Base-by-base conservation (phyloP, 2,329 filamentous ascomycete genomes). In the Zymoseptoria ardabiliae region DNA sequence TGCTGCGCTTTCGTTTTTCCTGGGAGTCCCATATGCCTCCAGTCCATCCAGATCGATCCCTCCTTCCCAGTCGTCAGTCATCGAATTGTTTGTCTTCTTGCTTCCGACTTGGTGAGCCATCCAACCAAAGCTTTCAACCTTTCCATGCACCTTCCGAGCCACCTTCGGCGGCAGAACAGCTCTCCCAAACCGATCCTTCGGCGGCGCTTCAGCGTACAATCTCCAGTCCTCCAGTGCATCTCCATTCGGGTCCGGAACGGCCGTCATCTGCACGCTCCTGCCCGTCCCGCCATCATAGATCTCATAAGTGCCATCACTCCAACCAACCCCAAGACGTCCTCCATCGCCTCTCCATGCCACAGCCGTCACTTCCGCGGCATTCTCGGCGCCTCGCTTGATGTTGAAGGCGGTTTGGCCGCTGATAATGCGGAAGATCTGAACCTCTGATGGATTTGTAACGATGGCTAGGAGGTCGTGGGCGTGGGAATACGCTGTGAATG, bases 401-500 rank as follows among this genome's bases (percentile, higher is more conserved):
- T 81, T 81, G 69, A 87, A 87, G 2, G 86, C 85, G 54, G 79
- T 74, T 67, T 97, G 90, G 1, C 87, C 88, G 61, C 88, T 90
- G 17, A 91, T 90, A 17, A 92, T 82, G 54, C 93, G 83, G 74
- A 88, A 92, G 50, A 96, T 85, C 65, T 88, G 81, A 19, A 97
- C 78, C 54, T 85, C 85, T 85, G 85, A 61, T 85, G 83, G 17
- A 81, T 63, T 51, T n/a, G 81, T 83, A 11, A 89, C 88, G 11
- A 91, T 80, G 4, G 87, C 86, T n/a, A 88, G 81, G 52, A 97
- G 80, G 74, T 97, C 90, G 78, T 96, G 89, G 8, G 86, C 88
- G 17, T 92, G 90, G 73, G 91, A 96, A 74, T 89, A 90, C 23
- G 86, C 81, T 35, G 93, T 79, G 55, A 88, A 81, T 53, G 79